phyloP scores from a whole-genome alignment of 2,329 filamentous ascomycete species.

The Fusarium sp. region DNA sequence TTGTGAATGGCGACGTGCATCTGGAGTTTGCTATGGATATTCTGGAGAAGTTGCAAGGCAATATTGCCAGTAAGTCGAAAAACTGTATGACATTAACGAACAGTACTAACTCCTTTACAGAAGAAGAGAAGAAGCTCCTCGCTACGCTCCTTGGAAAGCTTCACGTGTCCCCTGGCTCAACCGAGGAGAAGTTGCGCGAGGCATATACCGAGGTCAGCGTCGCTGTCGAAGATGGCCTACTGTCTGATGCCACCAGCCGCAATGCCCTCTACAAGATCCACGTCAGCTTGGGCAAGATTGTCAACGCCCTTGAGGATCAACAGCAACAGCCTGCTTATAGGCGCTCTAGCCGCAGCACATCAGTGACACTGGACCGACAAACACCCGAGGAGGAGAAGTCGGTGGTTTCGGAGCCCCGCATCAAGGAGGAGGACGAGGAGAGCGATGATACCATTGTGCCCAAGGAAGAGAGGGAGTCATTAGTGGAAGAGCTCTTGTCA shows the following conservation, averaged over 20 bases:
- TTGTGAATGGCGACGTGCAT: constrained; percentile 81
- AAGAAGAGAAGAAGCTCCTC: constrained; percentile 88
- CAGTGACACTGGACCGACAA: constrained; percentile 48
- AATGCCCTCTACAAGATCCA: constrained; percentile 78
- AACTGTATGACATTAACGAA: background rate
- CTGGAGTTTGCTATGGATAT: constrained; percentile 82
- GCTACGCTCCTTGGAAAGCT: constrained; percentile 85
- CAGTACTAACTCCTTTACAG: constrained; percentile 57
- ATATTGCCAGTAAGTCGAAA: constrained; percentile 71
- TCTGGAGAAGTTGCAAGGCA: constrained; percentile 77
- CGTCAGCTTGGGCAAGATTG: constrained; percentile 74
- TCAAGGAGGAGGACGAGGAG: constrained; percentile 62
- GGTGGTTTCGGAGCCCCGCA: constrained; percentile 55
- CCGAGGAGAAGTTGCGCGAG: constrained; percentile 67
- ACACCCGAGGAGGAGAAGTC: constrained; percentile 55
- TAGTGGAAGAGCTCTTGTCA: constrained; percentile 55
- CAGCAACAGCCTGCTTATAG: constrained; percentile 51
- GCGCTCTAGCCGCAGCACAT: constrained; percentile 59
- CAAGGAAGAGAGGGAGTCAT: constrained; percentile 49
- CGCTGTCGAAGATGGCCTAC: constrained; percentile 71
- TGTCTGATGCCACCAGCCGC: constrained; percentile 69
- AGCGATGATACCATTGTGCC: constrained; percentile 49
- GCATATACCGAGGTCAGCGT: constrained; percentile 69
- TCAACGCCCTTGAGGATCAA: constrained; percentile 67
- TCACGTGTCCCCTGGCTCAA: constrained; percentile 76